Evolutionary conservation across 768 basidiomycete genomes (phyloP), one percentile per base, ranked within the genome.

Genomic region (Lentinula raphanica): DNA sequence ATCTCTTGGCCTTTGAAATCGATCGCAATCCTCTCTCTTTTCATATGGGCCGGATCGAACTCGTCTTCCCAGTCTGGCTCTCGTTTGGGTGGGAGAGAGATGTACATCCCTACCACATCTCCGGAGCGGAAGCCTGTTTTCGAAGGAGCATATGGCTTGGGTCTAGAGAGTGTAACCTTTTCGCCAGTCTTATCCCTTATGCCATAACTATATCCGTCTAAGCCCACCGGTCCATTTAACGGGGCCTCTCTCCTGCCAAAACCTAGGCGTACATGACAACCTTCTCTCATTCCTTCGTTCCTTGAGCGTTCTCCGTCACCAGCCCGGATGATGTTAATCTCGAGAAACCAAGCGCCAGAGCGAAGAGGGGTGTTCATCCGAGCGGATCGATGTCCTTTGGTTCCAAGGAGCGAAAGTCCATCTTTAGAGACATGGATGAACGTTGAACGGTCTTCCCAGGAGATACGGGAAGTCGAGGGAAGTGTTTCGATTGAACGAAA

Each of bases 1-100:
- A 95, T 94, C 62, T 93, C 90, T 71, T 96, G 94, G n/a, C 92
- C 92, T 72, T 96, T 97, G 73, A 93, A 91, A 59, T 91, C 90
- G 67, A 99, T 95, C 3, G 95, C 85, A 60, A 96, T 90, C 56
- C 97, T 90, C 67, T 94, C 91, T 56, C 97, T 85, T 62, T 86
- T 84, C 61, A 97, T 72, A 62, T 87, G 87, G 4, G 90, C 88
- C 9, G 95, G 90, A 68, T 97, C 91, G 62, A 84, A 73, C 1
- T 80, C 79, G 66, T 95, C 91, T 38, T 82, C 76, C 45, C 73
- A 72, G 63, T 82, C 71, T 15, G 87, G 78, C 64, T 79, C 68
- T 31, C 84, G 81, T 31, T 80, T 79, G 0, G 82, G 78, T 3
- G 97, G 96, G 6, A 98, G 83, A 38, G 83, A 89, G 53, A 99